Evolutionary conservation across 345 rosid genomes (phyloP), one percentile per base, ranked within the genome.

Genomic region (Firmiana major): DNA sequence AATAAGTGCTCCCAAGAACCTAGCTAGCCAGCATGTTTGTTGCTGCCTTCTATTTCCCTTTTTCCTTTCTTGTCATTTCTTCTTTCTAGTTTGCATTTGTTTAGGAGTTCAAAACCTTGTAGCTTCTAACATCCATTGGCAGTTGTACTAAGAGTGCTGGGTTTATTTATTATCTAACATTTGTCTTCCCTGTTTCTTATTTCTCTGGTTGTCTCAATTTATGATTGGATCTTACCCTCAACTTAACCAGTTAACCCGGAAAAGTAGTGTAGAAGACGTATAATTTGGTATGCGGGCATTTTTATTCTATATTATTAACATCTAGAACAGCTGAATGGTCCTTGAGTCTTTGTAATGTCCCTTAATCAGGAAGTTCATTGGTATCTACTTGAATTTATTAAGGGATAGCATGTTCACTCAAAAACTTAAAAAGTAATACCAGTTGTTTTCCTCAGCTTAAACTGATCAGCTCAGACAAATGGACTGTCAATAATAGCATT

Each of bases 1-100:
- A 42, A 42, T 82, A 73, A 81, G 70, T 81, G 71, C 76, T 82
- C 79, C 92, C 77, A 71, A 84, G 88, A 89, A 87, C 97, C 91
- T 78, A 81, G 84, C 76, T 81, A 80, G 81, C 83, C 79, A 63
- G 81, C 86, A 43, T 82, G 82, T 85, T 85, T 87, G 80, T 84
- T 85, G 81, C 82, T 79, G 76, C 63, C 75, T 63, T 82, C 63
- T 80, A 80, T 81, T 77, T 63, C 48, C 75, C 58, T 75, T 83
- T n/a, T 64, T 77, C 75, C 81, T 79, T 79, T 76, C 42, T 26
- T n/a, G 55, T 68, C 57, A 2, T 58, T 78, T 62, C 42, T 38
- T 24, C 77, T 79, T 55, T 60, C 74, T 77, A 63, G 80, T 75
- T 78, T 63, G 53, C 74, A 10, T 62, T 75, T 77, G 63, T 48